Base-by-base conservation (phyloP, 169 alveolate genomes). In the Toxoplasma gondii region DNA sequence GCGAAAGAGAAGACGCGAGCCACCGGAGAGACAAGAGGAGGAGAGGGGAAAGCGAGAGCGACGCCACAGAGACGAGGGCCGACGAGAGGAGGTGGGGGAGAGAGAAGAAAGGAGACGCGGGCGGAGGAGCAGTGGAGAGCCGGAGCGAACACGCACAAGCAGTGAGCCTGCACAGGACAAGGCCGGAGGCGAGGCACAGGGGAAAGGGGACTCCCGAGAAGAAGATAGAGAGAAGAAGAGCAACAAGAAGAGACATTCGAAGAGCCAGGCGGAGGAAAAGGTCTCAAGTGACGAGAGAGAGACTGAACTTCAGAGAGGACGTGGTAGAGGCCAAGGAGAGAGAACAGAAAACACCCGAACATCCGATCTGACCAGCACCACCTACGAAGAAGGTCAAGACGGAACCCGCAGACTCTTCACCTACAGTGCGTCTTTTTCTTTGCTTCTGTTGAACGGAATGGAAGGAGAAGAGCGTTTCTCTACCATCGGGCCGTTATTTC, bases 351-450 rank as follows among this genome's bases (percentile, higher is more conserved):
- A 38, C 86, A 19, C 49, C 12, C 39, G n/a, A 2, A 12, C 39
- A 31, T 16, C 39, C 9, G 86, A 78, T 27, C 86, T 78, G 9
- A 78, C 86, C 39, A 78, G 86, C 45, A 78, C 45, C 2, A 78
- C 86, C 22, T 78, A 78, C n/a, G 86, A 78, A 78, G 86, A 78
- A 10, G 86, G 45, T 0, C 27, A 78, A 38, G 86, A 78, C 45
- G 86, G 86, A 16, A 78, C 86, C 0, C 39, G 45, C 12, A 78
- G 86, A n/a, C 39, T 78, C 44, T 78, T 78, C 86, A 78, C 49
- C 39, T 78, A 78, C 86, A 78, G 86, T 78, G n/a, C 86, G 86
- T 78, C 10, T 64, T 27, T 64, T 19, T 4, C 74, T 64, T 27
- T 16, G 9, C 5, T 7, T 64, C 74, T 12, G 7, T 4, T 64